A percentile compares a stretch with the other conserved stretches of the same genome.
These are phyloP conservation scores for Protomyces inouyei DNA, from an alignment of 1,139 yeast genomes.

Conservation along the genomic window DNA sequence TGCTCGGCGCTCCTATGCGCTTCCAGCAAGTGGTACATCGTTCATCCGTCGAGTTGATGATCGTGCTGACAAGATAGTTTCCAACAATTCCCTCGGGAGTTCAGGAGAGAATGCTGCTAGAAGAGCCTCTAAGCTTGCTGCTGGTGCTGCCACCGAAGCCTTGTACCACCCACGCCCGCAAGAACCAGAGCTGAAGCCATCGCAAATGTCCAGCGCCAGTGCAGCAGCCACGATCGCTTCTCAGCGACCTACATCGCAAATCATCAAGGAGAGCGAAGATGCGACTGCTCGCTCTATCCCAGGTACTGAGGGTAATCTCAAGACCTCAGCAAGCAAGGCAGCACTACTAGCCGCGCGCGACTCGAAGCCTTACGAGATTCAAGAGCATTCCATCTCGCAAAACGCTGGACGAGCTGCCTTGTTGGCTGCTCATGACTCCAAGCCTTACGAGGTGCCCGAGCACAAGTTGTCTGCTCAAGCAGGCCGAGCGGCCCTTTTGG, in stretches of 20 bases:
- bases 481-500: conserved; percentile 21
- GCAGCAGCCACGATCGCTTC: conserved; percentile 24
- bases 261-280: conserved; percentile 2
- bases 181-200: not conserved
- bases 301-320: not conserved
- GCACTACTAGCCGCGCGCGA: conserved; percentile 23
- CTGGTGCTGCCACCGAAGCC: conserved; percentile 15
- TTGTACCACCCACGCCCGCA: conserved; percentile 10
- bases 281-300: not conserved
- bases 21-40: not conserved
- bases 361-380: conserved; percentile 8
- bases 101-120: conserved; percentile 12
- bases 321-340: conserved; percentile 11
- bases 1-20: too few relatives aligned
- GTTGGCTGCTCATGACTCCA: conserved; percentile 12
- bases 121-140: conserved; percentile 19
- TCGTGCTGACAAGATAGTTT: not conserved
- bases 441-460: conserved; percentile 18
- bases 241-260: not conserved
- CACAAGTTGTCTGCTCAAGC: conserved; percentile 19
- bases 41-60: not conserved
- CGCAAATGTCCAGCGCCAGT: conserved; percentile 18
- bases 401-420: conserved; percentile 24
- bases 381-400: conserved; percentile 7
- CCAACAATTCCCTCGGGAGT: conserved; percentile 5